These are phyloP conservation scores for Tinospora cordifolia DNA, from an alignment of 164 flowering plant species.

Conservation along the genomic window DNA sequence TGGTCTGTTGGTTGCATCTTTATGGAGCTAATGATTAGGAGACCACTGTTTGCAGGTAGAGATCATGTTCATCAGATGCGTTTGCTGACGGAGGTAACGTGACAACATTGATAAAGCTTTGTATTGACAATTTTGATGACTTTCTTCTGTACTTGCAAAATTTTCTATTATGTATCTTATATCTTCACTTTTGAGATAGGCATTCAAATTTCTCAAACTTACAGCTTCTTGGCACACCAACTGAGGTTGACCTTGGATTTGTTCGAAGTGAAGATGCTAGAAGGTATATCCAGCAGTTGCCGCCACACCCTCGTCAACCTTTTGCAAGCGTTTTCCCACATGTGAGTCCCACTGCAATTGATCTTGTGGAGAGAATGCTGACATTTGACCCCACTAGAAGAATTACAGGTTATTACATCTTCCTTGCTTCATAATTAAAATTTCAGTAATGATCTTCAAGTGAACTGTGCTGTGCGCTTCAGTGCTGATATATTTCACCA, in stretches of 20 bases:
- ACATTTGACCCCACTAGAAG: conserved; percentile 81
- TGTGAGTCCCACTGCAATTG: conserved; percentile 74
- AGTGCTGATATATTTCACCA: neutral
- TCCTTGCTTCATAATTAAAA: neutral
- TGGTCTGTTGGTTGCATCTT: conserved; percentile 99
- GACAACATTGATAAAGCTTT: neutral
- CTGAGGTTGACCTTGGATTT: conserved; percentile 74
- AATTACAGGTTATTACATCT: conserved; percentile 58
- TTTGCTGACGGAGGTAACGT: conserved; percentile 71
- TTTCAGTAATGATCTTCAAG: neutral
- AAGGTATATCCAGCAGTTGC: conserved; percentile 64
- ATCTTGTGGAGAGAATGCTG: conserved; percentile 86
- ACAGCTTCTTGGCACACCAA: conserved; percentile 89
- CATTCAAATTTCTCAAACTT: conserved; percentile 6
- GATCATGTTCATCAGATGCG: conserved; percentile 96
- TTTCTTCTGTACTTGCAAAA: neutral
- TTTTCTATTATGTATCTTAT: neutral
- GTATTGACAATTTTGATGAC: neutral
- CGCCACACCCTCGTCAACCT: conserved; percentile 54
- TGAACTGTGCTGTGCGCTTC: neutral
- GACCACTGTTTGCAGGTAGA: conserved; percentile 78
- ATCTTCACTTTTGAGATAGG: neutral
- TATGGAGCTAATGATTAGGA: conserved; percentile 87
- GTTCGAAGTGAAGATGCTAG: conserved; percentile 71
- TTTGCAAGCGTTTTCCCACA: conserved; percentile 56